Base-by-base conservation (phyloP, 2,329 filamentous ascomycete species). In the Penicillium decumbens region DNA sequence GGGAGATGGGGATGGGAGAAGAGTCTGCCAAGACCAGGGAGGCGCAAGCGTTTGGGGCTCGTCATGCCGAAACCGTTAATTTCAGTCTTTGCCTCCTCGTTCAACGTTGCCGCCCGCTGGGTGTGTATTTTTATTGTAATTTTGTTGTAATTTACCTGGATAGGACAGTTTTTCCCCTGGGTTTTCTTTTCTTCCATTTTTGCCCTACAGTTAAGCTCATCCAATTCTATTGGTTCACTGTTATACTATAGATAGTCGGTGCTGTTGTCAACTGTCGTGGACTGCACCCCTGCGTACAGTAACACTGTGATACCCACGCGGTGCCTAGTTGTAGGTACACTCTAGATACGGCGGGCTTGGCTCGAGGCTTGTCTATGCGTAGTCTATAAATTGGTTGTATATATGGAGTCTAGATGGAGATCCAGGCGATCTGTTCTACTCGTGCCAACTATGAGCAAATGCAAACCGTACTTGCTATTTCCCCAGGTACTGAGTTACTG, bases 1-100 rank as follows among this genome's bases (percentile, higher is more conserved):
- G 46, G 45, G 55, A 53, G 48, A 51, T 45, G 52, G 53, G 58
- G 56, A 61, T 57, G 58, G 59, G 46, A 55, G 58, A 60, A 59
- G 54, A 58, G 37, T 54, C 54, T 56, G 65, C 65, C 65, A 67
- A 68, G 65, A 28, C 63, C 59, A 63, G 53, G 32, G 65, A 66
- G 65, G 63, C 65, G 65, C 63, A 64, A 66, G 64, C 64, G 59
- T 57, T 9, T 43, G 41, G 45, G 42, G 45, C 50, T 52, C 51
- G 59, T 62, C 51, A 59, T 52, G 42, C 50, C 41, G 47, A 53
- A 51, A 61, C 55, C 54, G 64, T 60, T 63, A 58, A 53, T 62
- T 62, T 59, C 51, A 33, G 1, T 20, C 38, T 27, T 41, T 6
- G 33, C 33, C 38, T 47, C 53, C 50, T 50, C 35, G 38, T n/a